phyloP scores from a whole-genome alignment of 2,329 filamentous ascomycete genomes.

The Bimuria novae-zelandiae region DNA sequence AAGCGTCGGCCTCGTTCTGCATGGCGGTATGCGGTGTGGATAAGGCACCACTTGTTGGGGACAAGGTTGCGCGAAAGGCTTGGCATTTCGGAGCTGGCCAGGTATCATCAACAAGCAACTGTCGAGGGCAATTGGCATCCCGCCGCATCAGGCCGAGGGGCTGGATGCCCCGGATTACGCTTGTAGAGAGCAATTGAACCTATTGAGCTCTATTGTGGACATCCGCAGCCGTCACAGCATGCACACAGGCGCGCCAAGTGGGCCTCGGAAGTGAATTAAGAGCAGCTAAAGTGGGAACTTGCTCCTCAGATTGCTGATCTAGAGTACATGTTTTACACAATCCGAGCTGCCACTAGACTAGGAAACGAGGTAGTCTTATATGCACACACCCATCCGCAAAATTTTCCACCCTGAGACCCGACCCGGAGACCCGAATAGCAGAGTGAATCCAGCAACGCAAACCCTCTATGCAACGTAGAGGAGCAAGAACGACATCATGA shows the following conservation, averaged over 20 bases:
- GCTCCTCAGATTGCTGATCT: constrained; percentile 49
- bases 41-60: constrained; percentile 7
- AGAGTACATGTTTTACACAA: constrained; percentile 52
- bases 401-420: constrained; percentile 44
- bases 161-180: constrained; percentile 24
- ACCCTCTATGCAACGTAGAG: constrained; percentile 49
- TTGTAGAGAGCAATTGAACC: constrained; percentile 26
- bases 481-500: constrained; percentile 55
- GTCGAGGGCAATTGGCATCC: constrained; percentile 28
- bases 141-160: constrained; percentile 19
- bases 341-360: constrained; percentile 48
- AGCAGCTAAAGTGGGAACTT: constrained; percentile 45
- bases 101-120: constrained; percentile 25
- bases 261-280: constrained; percentile 33
- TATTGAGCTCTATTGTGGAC: constrained; percentile 32
- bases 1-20: neutral
- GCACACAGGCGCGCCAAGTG: constrained; percentile 23
- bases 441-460: constrained; percentile 40
- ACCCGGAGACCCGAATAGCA: constrained; percentile 41
- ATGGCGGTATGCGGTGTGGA: constrained; percentile 13
- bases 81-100: constrained; percentile 34
- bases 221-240: constrained; percentile 34
- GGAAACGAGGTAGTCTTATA: constrained; percentile 44
- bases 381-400: constrained; percentile 47
- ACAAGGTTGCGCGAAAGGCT: constrained; percentile 37